phyloP scores from a whole-genome alignment of 768 basidiomycete genomes.

The Zangia roseola region DNA sequence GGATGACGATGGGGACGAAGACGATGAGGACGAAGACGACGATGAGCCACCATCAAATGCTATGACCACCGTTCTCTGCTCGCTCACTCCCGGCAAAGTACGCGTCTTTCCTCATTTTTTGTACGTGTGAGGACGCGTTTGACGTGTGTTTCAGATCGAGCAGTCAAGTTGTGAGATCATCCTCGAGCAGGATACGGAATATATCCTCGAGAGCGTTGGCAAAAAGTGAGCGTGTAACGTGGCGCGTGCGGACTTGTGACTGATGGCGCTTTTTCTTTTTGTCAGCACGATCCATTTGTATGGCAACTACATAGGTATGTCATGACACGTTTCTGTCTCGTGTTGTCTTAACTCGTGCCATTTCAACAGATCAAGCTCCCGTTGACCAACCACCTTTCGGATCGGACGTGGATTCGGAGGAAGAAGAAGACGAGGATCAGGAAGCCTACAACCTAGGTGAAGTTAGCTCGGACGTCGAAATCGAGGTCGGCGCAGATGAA shows the following conservation, averaged over 20 bases:
- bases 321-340: neutral
- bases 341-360: neutral
- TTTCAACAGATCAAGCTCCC: constrained; percentile 49
- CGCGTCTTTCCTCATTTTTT: constrained; percentile 7
- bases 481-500: constrained; percentile 66
- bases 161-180: constrained; percentile 70
- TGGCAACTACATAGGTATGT: constrained; percentile 79
- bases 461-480: constrained; percentile 82
- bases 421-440: constrained; percentile 58
- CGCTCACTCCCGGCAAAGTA: constrained; percentile 82
- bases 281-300: constrained; percentile 69
- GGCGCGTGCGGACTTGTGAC: neutral
- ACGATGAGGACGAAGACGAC: constrained; percentile 45
- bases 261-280: constrained; percentile 7
- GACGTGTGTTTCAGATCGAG: constrained; percentile 56
- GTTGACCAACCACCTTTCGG: constrained; percentile 50
- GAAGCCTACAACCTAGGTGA: constrained; percentile 62
- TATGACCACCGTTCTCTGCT: constrained; percentile 64
- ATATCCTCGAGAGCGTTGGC: constrained; percentile 69
- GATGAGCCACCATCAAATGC: constrained; percentile 40
- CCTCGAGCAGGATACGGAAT: constrained; percentile 63
- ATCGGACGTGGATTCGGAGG: constrained; percentile 48
- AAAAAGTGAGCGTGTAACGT: constrained; percentile 61
- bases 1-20: constrained; percentile 43
- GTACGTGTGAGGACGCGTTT: constrained; percentile 5